Percentiles rank a stretch among this genome's conserved stretches.
These are phyloP conservation scores for Aureococcus anophagefferens DNA, from an alignment of 108 stramenopile species.

Conservation along the genomic window DNA sequence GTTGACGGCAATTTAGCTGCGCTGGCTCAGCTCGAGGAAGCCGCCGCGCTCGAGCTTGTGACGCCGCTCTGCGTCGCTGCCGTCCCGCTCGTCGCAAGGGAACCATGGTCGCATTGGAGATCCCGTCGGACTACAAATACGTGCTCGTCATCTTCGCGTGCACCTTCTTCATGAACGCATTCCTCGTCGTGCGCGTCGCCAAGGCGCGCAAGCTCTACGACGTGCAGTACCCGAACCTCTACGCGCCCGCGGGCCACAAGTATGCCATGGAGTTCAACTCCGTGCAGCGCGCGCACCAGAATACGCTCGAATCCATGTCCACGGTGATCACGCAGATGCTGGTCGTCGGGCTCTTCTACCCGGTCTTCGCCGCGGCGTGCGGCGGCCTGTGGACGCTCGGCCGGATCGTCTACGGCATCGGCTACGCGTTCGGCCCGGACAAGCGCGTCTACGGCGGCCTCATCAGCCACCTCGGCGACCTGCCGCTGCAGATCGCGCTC, in stretches of 20 bases:
- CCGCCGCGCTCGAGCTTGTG: too few relatives aligned
- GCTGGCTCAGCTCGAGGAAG: too few relatives aligned
- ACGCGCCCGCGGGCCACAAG: constrained; percentile 19
- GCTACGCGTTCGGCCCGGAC: not conserved
- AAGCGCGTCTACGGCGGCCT: too few relatives aligned
- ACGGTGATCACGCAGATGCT: not conserved
- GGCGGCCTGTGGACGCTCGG: not conserved
- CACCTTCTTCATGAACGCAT: constrained; percentile 8
- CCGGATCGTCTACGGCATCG: not conserved
- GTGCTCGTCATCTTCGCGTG: too few relatives aligned
- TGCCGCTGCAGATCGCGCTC: too few relatives aligned
- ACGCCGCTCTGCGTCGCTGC: too few relatives aligned
- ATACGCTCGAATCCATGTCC: not conserved
- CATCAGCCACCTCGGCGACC: too few relatives aligned
- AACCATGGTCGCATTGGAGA: too few relatives aligned
- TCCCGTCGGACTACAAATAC: too few relatives aligned
- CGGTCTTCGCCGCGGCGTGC: not conserved
- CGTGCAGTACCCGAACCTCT: constrained; percentile 28
- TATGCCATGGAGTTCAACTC: constrained; percentile 21
- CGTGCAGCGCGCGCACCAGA: constrained; percentile 31
- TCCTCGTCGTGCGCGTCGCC: constrained; percentile 17
- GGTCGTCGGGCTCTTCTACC: not conserved
- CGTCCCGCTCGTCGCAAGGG: too few relatives aligned
- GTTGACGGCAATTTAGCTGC: too few relatives aligned
- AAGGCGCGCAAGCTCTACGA: constrained; percentile 18